Base-by-base conservation (phyloP, 148 eudicot genomes). In the Fagopyrum tataricum region DNA sequence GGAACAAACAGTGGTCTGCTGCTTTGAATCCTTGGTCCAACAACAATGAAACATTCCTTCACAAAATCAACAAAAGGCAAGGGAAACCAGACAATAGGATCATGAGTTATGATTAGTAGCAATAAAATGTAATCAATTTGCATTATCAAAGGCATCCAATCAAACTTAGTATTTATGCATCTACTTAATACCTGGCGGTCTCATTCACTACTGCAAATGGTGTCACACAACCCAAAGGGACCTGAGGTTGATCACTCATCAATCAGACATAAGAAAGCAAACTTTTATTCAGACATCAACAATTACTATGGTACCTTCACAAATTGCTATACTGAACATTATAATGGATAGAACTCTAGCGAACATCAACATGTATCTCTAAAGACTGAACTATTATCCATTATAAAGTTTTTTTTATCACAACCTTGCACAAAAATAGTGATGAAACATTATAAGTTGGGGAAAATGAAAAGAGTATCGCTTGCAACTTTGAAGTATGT, bases 161-260 rank as follows among this genome's bases (percentile, higher is more conserved):
- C 66, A 24, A 59, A 39, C 26, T 59, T 21, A 24, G 40, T 12
- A 59, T 5, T 24, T 59, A 15, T 23, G 15, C 23, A n/a, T 59
- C 56, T 59, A 49, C 76, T 42, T 71, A 39, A 61, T 82, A 94
- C 98, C 93, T 81, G 66, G 98, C 97, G 49, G 97, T 86, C 76
- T 91, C 97, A 76, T 94, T 91, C 72, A 91, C 84, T 61, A 88
- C 72, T 52, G 93, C 91, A 77, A 94, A 91, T 43, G 98, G 98
- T 74, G 98, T 94, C 78, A 94, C 98, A 88, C 96, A 89, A 52
- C 98, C 97, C 71, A 91, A 53, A 61, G 98, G 96, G 71, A 94
- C 98, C 98, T 93, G 46, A 72, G 51, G 72, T 68, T 71, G 77
- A 72, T 21, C 76, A 80, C 80, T 64, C 48, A 59, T 59, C 0